Base-by-base conservation (phyloP, 2,329 filamentous ascomycete genomes). In the Diaporthe humulicola region DNA sequence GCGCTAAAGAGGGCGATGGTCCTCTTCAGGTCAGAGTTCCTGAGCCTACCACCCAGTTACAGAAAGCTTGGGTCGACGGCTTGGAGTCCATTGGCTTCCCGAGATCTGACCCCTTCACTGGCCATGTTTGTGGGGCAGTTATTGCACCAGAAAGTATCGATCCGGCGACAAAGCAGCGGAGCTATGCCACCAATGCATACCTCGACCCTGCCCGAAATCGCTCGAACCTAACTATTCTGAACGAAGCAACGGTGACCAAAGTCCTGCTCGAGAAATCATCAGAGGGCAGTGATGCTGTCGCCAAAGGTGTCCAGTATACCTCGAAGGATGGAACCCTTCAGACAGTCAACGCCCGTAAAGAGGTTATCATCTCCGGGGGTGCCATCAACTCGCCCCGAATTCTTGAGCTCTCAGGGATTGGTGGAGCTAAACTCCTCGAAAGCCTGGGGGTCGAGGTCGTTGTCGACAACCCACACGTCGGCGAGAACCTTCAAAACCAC, bases 331-430 rank as follows among this genome's bases (percentile, higher is more conserved):
- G 73, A 30, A 19, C 4, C 14, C 4, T 17, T 9, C 38, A 67
- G 17, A 36, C 25, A 2, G 14, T 42, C 45, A 33, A n/a, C n/a
- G 73, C 42, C 7, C 48, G 67, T 3, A 76, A 67, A 45, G 78
- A 79, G 56, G 78, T 80, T 9, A 78, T 79, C 40, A 45, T 80
- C 22, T 75, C 77, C 25, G 78, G 76, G 0, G 78, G 79, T n/a
- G 42, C 76, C 5, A 71, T 78, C 67, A 76, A 79, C 48, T 78
- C 78, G 3, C 79, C 79, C 10, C 75, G 78, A 8, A 69, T 80
- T 25, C 76, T 81, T 12, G 79, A 81, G 58, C 73, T 79, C n/a
- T 80, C 78, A 3, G 80, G 79, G 4, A 78, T 81, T 38, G 79
- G 79, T 33, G 74, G 73, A 9, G 25, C 71, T 1, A 74, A 73